A percentile compares a stretch with the other conserved stretches of the same genome.
Conservation (phyloP, 2,329 filamentous ascomycete species). For the Dryadomyces quercivorus region DNA sequence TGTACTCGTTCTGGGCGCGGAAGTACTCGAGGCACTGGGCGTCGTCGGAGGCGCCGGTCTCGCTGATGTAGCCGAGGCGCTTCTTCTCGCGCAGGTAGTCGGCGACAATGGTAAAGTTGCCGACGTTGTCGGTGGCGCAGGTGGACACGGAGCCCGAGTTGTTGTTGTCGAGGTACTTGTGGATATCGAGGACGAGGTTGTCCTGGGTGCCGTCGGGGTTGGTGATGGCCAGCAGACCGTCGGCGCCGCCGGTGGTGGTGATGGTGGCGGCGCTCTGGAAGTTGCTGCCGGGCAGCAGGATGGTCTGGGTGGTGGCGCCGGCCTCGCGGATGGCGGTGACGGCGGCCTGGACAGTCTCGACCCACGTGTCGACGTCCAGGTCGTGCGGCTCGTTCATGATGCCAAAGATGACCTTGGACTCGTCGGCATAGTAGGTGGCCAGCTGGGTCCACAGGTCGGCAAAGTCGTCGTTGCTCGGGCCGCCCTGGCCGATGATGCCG, state of each 20-base stretch:
- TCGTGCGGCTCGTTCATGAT: constrained; percentile 62
- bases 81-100: constrained; percentile 21
- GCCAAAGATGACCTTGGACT: constrained; percentile 46
- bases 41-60: constrained; percentile 24
- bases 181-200: constrained; percentile 45
- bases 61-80: constrained; percentile 21
- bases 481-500: constrained; percentile 52
- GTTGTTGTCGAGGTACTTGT: constrained; percentile 48
- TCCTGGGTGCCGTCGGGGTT: constrained; percentile 47
- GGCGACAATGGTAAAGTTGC: constrained; percentile 20
- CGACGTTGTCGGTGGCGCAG: constrained; percentile 37
- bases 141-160: constrained; percentile 38
- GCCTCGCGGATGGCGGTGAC: constrained; percentile 57
- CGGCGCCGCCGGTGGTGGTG: constrained; percentile 35
- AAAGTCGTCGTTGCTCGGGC: constrained; percentile 50
- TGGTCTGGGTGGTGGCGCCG: constrained; percentile 45
- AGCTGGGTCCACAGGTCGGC: constrained; percentile 44
- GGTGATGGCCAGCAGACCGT: constrained; percentile 36
- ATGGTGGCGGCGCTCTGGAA: constrained; percentile 19
- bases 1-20: constrained; percentile 19
- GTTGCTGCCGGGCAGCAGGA: constrained; percentile 48
- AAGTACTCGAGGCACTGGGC: constrained; percentile 20
- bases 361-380: constrained; percentile 44
- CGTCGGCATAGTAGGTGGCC: constrained; percentile 42
- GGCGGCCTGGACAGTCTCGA: constrained; percentile 44